Conservation (phyloP, 2,329 filamentous ascomycete species). For the Ophiocordyceps camponoti-saundersi region DNA sequence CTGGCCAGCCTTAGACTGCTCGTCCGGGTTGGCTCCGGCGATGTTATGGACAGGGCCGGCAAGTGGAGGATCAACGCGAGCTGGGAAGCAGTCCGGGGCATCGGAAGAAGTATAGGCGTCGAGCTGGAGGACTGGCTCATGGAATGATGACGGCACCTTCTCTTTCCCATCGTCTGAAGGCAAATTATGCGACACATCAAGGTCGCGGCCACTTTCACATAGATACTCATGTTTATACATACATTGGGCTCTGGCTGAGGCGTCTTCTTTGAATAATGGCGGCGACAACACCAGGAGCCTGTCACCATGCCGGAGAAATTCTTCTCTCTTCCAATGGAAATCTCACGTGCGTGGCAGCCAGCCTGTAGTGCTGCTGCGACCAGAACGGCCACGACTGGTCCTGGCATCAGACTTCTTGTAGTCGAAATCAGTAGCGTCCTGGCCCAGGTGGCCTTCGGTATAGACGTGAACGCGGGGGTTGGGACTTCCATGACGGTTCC, state of each 20-base stretch:
- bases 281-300: background rate
- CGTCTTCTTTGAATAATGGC: background rate
- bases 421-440: constrained; percentile 21
- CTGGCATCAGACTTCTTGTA: constrained; percentile 40
- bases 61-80: constrained; percentile 67
- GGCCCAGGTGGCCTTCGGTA: constrained; percentile 26
- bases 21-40: constrained; percentile 43
- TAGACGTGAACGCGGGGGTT: constrained; percentile 20
- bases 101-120: constrained; percentile 60
- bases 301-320: background rate
- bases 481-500: background rate
- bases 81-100: constrained; percentile 56
- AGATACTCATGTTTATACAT: background rate
- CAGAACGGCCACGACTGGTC: constrained; percentile 18
- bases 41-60: constrained; percentile 50
- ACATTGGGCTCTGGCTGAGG: background rate
- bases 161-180: background rate
- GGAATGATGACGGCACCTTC: constrained; percentile 25
- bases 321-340: background rate
- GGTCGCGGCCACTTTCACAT: background rate
- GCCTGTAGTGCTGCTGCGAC: constrained; percentile 24
- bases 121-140: constrained; percentile 64
- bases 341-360: constrained; percentile 1
- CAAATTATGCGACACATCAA: too few species aligned
- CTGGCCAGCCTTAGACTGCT: constrained; percentile 54